Evolutionary conservation across 176 grass and related monocot species (phyloP).

Genomic region (Canna indica): DNA sequence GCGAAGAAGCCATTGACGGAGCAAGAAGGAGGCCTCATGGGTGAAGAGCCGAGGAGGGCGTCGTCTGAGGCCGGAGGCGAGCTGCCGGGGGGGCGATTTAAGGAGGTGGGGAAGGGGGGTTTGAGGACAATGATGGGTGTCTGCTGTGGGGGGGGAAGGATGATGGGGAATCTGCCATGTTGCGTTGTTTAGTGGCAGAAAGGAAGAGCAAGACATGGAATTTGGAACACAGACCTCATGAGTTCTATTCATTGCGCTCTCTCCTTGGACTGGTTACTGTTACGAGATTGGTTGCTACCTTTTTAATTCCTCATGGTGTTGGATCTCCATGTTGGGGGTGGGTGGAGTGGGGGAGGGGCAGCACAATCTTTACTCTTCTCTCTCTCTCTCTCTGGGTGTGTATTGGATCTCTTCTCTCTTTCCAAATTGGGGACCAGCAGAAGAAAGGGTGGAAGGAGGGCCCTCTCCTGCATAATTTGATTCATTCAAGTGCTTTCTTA

Average conservation of each 20-base stretch:
- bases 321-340: background rate
- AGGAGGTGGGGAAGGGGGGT: background rate
- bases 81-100: background rate
- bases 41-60: background rate
- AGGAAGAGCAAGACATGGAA: constrained; percentile 16
- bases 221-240: constrained; percentile 15
- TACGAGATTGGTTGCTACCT: background rate
- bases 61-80: background rate
- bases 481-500: background rate
- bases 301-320: constrained; percentile 8
- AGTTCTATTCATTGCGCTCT: constrained; percentile 4
- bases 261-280: background rate
- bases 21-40: constrained; percentile 9
- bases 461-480: background rate
- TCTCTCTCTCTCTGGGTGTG: too few relatives aligned
- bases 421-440: background rate
- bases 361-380: background rate
- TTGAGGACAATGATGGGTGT: constrained; percentile 22
- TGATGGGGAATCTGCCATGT: constrained; percentile 24
- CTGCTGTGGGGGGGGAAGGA: constrained; percentile 19
- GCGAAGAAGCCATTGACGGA: constrained; percentile 9
- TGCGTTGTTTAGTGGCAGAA: constrained; percentile 21
- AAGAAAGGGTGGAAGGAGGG: background rate
- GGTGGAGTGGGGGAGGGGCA: constrained; percentile 1
- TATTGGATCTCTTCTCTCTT: background rate